These are phyloP conservation scores for Macaranga tanarius DNA, from an alignment of 441 rosid genomes.

Conservation along the genomic window DNA sequence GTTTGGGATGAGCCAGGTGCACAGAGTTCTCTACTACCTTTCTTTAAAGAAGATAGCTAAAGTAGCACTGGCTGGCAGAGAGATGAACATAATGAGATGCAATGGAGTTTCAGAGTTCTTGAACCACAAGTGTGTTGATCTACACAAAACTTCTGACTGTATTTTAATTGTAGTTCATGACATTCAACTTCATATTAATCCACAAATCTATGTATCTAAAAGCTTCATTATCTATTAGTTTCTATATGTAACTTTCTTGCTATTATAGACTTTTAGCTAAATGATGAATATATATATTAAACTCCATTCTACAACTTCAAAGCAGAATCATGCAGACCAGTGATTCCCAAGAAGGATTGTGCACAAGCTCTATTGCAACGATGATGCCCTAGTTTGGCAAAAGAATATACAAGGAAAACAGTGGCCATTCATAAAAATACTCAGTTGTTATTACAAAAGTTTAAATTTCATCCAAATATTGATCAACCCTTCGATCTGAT, in stretches of 20 bases:
- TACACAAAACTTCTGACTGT: not conserved
- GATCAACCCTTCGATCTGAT: conserved; percentile 19
- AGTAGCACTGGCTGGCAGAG: too few relatives aligned
- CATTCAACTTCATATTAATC: too few relatives aligned
- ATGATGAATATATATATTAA: not conserved
- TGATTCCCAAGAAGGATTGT: not conserved
- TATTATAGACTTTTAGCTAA: too few relatives aligned
- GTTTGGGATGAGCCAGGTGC: conserved; percentile 15
- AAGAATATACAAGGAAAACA: conserved; percentile 18
- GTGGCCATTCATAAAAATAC: conserved; percentile 12
- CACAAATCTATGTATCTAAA: too few relatives aligned
- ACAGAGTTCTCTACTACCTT: conserved; percentile 8
- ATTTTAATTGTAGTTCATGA: too few relatives aligned
- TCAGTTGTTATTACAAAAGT: conserved; percentile 11
- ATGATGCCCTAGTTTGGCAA: not conserved
- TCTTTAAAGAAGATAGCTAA: conserved; percentile 13
- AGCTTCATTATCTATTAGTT: too few relatives aligned
- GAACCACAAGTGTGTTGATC: not conserved
- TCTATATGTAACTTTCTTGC: not conserved
- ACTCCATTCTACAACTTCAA: not conserved
- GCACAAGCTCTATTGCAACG: not conserved
- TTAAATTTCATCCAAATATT: conserved; percentile 9
- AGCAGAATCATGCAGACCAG: not conserved
- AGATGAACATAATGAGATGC: not conserved
- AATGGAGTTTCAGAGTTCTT: not conserved